A percentile compares a stretch with the other conserved stretches of the same genome.
Evolutionary conservation across 768 basidiomycete genomes (phyloP).

Genomic region (Mycena indigotica): DNA sequence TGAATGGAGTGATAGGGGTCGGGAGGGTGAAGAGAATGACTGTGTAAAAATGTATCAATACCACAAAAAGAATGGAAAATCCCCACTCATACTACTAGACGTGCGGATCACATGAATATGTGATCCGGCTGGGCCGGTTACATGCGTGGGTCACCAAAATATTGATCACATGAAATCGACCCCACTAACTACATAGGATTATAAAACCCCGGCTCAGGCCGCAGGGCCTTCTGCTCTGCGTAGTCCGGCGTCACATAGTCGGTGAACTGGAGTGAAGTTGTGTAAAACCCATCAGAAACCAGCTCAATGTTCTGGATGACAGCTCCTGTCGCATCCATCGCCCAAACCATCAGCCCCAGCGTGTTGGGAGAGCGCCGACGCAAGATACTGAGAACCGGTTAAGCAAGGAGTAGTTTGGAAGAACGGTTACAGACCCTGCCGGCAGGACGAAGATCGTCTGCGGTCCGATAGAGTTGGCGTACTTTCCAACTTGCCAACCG

Average conservation of each 20-base stretch:
- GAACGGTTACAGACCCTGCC: conserved; percentile 41
- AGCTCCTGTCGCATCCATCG: conserved; percentile 45
- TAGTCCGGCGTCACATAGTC: conserved; percentile 50
- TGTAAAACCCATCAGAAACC: conserved; percentile 48
- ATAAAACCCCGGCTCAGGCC: conserved; percentile 31
- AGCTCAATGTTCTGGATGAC: conserved; percentile 44
- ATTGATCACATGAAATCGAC: too few relatives aligned
- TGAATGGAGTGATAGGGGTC: not conserved
- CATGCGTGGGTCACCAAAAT: too few relatives aligned
- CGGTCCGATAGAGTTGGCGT: conserved; percentile 52
- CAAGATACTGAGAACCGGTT: conserved; percentile 36
- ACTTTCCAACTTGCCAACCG: conserved; percentile 58
- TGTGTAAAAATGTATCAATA: not conserved
- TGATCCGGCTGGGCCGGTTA: too few relatives aligned
- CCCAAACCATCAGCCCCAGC: conserved; percentile 51
- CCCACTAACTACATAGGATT: conserved; percentile 39
- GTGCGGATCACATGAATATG: too few relatives aligned
- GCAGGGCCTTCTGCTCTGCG: conserved; percentile 33
- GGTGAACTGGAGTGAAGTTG: conserved; percentile 38
- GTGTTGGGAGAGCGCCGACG: conserved; percentile 46
- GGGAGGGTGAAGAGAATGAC: not conserved
- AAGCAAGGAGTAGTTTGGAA: not conserved
- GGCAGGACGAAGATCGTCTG: conserved; percentile 55
- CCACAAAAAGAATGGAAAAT: not conserved
- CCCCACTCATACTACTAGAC: not conserved